Evolutionary conservation across 2,329 filamentous ascomycete genomes (phyloP).

Genomic region (Sporothrix pseudoabietina): DNA sequence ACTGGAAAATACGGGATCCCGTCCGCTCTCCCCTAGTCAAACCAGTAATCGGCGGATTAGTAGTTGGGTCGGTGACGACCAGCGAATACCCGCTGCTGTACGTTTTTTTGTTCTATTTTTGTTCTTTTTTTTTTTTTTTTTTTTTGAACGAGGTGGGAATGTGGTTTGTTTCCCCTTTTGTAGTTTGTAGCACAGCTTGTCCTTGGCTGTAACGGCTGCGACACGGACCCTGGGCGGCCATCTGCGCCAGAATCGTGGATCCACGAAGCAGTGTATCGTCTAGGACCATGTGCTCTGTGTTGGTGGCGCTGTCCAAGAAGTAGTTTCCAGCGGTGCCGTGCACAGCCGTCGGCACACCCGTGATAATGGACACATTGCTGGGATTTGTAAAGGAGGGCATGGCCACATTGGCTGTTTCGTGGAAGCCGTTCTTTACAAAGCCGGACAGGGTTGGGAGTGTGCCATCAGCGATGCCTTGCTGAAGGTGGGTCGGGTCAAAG

Average conservation of each 20-base stretch:
- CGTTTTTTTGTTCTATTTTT: too few relatives aligned
- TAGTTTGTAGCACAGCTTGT: too few relatives aligned
- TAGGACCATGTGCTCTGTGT: slow-evolving; percentile 46
- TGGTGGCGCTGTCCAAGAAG: slow-evolving; percentile 46
- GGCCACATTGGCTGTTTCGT: slow-evolving; percentile 43
- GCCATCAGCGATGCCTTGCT: slow-evolving; percentile 41
- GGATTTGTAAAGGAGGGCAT: slow-evolving; percentile 52
- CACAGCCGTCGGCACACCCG: slow-evolving; percentile 44
- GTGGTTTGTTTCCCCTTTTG: too few relatives aligned
- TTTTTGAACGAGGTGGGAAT: too few relatives aligned
- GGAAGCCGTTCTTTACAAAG: slow-evolving; percentile 44
- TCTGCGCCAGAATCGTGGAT: slow-evolving; percentile 47
- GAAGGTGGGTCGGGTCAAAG: slow-evolving; percentile 48
- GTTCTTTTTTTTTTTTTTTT: too few relatives aligned
- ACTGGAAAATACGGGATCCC: too few relatives aligned
- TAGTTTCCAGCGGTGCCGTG: slow-evolving; percentile 51
- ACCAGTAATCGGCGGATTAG: too few relatives aligned
- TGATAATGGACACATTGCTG: slow-evolving; percentile 51
- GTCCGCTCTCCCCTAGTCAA: too few relatives aligned
- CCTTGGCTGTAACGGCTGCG: slow-evolving; percentile 49
- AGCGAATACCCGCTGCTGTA: too few relatives aligned
- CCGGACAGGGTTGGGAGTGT: slow-evolving; percentile 42
- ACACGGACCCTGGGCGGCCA: slow-evolving; percentile 46
- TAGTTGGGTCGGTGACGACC: too few relatives aligned
- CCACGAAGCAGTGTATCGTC: slow-evolving; percentile 47